Evolutionary conservation across 2,329 filamentous ascomycete genomes (phyloP).

Genomic region (Clonostachys byssicola): DNA sequence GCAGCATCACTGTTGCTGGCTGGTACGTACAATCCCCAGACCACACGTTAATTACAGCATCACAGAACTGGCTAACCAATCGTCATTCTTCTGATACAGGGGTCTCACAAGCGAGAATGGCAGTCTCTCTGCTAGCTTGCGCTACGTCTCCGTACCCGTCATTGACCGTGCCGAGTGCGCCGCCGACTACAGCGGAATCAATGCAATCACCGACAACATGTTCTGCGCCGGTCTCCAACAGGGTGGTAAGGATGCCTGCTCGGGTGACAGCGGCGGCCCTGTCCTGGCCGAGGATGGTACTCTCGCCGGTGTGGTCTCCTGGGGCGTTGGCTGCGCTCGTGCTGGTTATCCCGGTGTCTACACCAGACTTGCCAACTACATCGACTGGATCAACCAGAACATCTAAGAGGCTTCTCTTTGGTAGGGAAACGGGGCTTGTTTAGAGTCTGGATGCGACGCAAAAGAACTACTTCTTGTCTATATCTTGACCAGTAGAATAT

Average conservation of each 20-base stretch:
- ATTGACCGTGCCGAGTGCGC: constrained; percentile 16
- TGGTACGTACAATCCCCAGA: neutral
- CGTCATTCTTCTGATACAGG: too few species aligned
- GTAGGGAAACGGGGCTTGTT: too few species aligned
- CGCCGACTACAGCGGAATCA: constrained; percentile 10
- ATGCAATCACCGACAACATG: constrained; percentile 18
- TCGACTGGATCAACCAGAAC: constrained; percentile 17
- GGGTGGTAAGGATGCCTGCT: constrained; percentile 23
- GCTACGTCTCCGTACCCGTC: constrained; percentile 20
- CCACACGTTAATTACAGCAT: too few species aligned
- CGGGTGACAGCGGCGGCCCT: constrained; percentile 22
- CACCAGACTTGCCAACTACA: constrained; percentile 14
- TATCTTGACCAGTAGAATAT: too few species aligned
- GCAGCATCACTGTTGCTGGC: constrained; percentile 1
- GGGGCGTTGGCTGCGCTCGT: constrained; percentile 19
- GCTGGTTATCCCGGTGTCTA: constrained; percentile 18
- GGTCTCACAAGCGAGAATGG: too few species aligned
- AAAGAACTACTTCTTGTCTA: too few species aligned
- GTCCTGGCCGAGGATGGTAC: constrained; percentile 13
- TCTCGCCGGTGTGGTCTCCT: constrained; percentile 20
- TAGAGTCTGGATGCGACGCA: too few species aligned
- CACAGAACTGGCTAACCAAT: too few species aligned
- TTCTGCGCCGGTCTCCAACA: constrained; percentile 19
- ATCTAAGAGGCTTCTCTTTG: neutral
- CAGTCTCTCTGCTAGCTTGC: too few species aligned